Evolutionary conservation across 345 rosid species (phyloP), one percentile per base, ranked within the genome.

Genomic region (Eucalyptus erythrocorys): DNA sequence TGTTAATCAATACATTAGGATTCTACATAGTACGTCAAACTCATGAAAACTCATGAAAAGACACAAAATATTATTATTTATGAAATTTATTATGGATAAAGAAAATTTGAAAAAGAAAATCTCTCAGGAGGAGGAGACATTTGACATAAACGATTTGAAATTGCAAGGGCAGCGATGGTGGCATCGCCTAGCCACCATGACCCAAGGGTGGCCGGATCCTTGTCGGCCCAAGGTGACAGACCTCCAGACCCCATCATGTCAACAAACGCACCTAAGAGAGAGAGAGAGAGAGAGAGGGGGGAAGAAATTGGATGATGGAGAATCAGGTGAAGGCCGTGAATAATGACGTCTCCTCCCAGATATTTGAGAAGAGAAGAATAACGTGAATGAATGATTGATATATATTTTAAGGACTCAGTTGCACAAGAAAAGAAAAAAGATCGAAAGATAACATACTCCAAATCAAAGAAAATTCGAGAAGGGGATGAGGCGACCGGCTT

Each of bases 1-100:
- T 4, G 1, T 71, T 71, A 37, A 34, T 71, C 0, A 7, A 9
- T 13, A 5, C 43, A 8, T 4, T 0, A 0, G 7, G 4, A 34
- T 37, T 71, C 7, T 10, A 34, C 22, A 0, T 37, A 7, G 0
- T 71, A 0, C 6, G 11, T 0, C 4, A 9, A 5, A 37, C 81
- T 37, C 22, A 17, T 19, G 40, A 37, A 9, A 5, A 37, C 81
- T 37, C 22, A 17, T 19, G 40, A 37, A 17, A 34, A 66, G 5
- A 71, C 40, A 17, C 26, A 37, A 17, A 5, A 10, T 34, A 34
- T 71, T 64, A n/a, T 19, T 37, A 0, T 71, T 19, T 71, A 71
- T 0, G 4, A 71, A 17, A 34, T 71, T 10, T 34, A 27, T 71
- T 17, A 34, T 5, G 7, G 1, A 68, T 32, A 34, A n/a, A 64